Evolutionary conservation across 257 asterid genomes (phyloP).

Genomic region (Forsythia suspensa): DNA sequence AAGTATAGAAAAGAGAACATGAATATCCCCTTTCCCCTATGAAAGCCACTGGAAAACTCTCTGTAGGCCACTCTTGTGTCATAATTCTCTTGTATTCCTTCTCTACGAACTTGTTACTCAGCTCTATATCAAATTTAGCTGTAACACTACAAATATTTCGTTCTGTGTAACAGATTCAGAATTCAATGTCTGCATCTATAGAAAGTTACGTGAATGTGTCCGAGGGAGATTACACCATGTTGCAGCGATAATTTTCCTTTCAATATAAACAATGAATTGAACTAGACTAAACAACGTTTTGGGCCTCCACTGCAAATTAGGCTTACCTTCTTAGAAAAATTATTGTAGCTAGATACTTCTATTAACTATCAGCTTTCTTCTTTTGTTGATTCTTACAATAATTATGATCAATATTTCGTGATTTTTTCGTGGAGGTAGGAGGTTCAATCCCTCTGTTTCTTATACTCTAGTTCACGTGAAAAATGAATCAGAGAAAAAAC

Average conservation of each 20-base stretch:
- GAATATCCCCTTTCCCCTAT: too few relatives aligned
- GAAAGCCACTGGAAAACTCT: background rate
- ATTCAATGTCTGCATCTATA: background rate
- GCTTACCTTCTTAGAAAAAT: too few relatives aligned
- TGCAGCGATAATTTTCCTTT: background rate
- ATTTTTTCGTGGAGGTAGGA: too few relatives aligned
- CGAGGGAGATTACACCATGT: constrained; percentile 12
- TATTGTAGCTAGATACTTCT: too few relatives aligned
- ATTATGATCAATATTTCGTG: too few relatives aligned
- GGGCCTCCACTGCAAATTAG: background rate
- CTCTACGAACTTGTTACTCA: background rate
- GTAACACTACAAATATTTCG: background rate
- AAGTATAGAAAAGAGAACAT: background rate
- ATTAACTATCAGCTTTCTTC: too few relatives aligned
- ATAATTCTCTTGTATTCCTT: background rate
- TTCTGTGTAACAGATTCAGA: constrained; percentile 1
- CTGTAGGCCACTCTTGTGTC: background rate
- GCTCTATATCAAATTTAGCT: background rate
- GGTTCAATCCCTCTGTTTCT: too few relatives aligned
- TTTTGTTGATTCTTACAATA: too few relatives aligned
- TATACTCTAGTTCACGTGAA: too few relatives aligned
- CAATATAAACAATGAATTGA: background rate
- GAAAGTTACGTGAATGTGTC: constrained; percentile 2
- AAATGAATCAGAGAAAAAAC: too few relatives aligned
- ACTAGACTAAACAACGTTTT: constrained; percentile 4